Percentiles rank a stretch among this genome's conserved stretches.
Evolutionary conservation across 2,329 filamentous ascomycete genomes (phyloP).

Genomic region (Aaosphaeria pasadenensis): DNA sequence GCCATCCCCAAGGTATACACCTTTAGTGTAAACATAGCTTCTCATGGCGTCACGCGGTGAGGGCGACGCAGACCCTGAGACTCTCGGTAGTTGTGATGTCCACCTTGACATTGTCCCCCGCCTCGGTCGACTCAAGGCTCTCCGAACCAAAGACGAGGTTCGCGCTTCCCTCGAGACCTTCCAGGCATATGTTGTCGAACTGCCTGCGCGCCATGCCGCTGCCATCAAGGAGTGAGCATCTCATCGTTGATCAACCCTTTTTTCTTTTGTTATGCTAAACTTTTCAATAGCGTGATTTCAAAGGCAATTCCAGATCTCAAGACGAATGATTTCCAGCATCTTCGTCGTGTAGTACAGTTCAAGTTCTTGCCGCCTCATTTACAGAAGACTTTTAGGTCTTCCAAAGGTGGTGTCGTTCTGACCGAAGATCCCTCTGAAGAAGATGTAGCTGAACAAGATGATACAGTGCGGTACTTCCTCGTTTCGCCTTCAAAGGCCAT

Average conservation of each 20-base stretch:
- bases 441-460: constrained; percentile 1
- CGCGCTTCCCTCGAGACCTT: constrained; percentile 52
- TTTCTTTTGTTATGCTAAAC: constrained; percentile 16
- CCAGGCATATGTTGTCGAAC: constrained; percentile 67
- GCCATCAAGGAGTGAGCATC: constrained; percentile 65
- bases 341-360: constrained; percentile 73
- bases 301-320: constrained; percentile 43
- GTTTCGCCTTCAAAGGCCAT: constrained; percentile 52
- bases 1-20: too few species aligned
- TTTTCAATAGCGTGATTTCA: constrained; percentile 42
- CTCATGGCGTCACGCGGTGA: too few species aligned
- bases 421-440: constrained; percentile 20
- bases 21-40: too few species aligned
- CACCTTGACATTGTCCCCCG: constrained; percentile 3
- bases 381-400: constrained; percentile 32
- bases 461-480: constrained; percentile 48
- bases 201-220: constrained; percentile 70
- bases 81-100: too few species aligned
- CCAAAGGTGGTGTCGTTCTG: constrained; percentile 31
- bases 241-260: constrained; percentile 1
- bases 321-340: constrained; percentile 51
- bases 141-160: constrained; percentile 51
- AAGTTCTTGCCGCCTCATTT: constrained; percentile 65
- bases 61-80: too few species aligned
- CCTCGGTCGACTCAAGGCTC: constrained; percentile 27